Evolutionary conservation across 2,329 filamentous ascomycete genomes (phyloP), one percentile per base, ranked within the genome.

Genomic region (Colletotrichum scovillei): DNA sequence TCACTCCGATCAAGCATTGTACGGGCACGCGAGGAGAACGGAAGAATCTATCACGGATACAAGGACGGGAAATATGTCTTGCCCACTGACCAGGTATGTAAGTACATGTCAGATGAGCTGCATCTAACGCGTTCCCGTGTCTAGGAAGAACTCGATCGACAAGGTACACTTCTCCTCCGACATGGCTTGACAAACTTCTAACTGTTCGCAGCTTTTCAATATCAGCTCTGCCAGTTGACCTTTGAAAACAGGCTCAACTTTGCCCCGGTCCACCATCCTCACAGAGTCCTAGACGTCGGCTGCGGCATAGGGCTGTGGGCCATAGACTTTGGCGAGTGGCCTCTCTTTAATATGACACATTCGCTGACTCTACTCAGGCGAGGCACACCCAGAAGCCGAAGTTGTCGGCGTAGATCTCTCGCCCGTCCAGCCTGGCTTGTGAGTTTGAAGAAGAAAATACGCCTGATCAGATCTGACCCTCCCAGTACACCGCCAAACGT

Each of bases 221-320:
- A 85, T 66, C 76, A 79, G 26, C 69, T 81, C 28, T 84, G 86
- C 70, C 81, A 82, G 5, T 77, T 86, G 70, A 84, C 84, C 0
- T 85, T 86, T 67, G 81, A 81, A 62, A 85, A 85, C 53, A 81
- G 81, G 55, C 81, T 87, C 11, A 83, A 82, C 75, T 82, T 86
- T 62, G 83, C 87, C 2, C 87, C 87, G 0, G 75, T 88, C 19
- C 76, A 81, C 4, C 80, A 82, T 14, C 80, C 83, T 0, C 82
- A 83, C 63, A 80, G 84, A 38, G 83, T 84, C 24, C 79, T 88
- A n/a, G 87, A 88, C 75, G 80, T 88, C 22, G 87, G 87, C 1
- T 88, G 87, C 4, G 87, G 87, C 11, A 86, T 86, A 9, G 87
- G 87, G 8, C 83, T 85, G 59, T 89, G 87, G 87, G 86, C 87